Evolutionary conservation across 495 filamentous ascomycete genomes (phyloP), one percentile per base, ranked within the genome.

Genomic region (Penicillium antarcticum): DNA sequence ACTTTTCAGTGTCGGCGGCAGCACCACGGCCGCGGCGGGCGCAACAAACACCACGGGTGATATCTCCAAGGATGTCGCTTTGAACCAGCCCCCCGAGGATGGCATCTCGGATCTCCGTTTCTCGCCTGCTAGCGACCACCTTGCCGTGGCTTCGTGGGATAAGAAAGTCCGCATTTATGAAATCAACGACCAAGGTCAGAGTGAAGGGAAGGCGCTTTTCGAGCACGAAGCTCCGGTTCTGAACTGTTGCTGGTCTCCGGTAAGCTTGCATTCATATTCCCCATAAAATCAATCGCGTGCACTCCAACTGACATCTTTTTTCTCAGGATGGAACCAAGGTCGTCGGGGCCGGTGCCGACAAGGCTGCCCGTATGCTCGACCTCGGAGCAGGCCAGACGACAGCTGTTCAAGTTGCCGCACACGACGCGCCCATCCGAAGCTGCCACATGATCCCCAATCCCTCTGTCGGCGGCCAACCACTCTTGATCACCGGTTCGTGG

Each of bases 131-230:
- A 78, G 76, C 51, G 86, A 96, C 45, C 83, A 89, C 70, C 73
- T 96, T 13, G 91, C 92, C 24, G 87, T 94, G 34, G 78, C 89
- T 43, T 92, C 87, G 36, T 97, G 92, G 92, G 92, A 97, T 63
- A 95, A 92, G 68, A 91, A 89, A 58, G 88, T 95, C 56, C 86
- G 88, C 59, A 92, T 97, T 60, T 97, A 95, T 69, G 87, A 95
- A 67, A 87, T 94, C 68, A 84, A 85, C 48, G 70, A 74, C 35
- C 78, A 80, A 52, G 87, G 87, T 23, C 74, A 80, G 56, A 90
- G 85, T 63, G 76, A 84, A 68, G 88, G 87, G 35, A 92, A 89
- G 62, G 87, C 89, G 19, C 66, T 87, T 33, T 88, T 92, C 65
- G 82, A 88, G 49, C 82, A 86, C 71, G 85, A 91, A 48, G 85